A percentile compares a stretch with the other conserved stretches of the same genome.
Evolutionary conservation across 805 yeast species (phyloP).

Genomic region (Clavispora carvajalis): DNA sequence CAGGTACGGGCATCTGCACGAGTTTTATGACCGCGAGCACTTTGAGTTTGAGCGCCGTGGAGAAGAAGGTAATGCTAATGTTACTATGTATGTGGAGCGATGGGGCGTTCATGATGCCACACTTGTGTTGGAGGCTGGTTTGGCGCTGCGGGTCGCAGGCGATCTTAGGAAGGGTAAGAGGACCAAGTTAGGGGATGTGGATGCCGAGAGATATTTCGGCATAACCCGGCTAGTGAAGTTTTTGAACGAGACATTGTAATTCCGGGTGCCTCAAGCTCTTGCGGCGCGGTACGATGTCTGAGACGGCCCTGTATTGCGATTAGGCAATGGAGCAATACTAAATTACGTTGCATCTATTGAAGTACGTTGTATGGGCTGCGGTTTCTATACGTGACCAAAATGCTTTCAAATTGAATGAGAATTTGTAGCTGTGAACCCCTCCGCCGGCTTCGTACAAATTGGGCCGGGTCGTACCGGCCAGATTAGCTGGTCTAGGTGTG

Average conservation of each 20-base stretch:
- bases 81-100: slow-evolving; percentile 14
- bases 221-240: slow-evolving; percentile 10
- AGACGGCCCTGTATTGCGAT: no score
- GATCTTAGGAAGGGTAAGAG: slow-evolving; percentile 5
- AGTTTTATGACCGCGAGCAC: slow-evolving; percentile 12
- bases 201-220: slow-evolving; percentile 10
- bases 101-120: slow-evolving; percentile 16
- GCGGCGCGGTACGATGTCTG: no score
- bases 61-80: slow-evolving; percentile 16
- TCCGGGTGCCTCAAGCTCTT: no score
- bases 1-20: slow-evolving; percentile 24
- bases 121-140: slow-evolving; percentile 12
- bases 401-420: no score
- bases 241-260: slow-evolving; percentile 9
- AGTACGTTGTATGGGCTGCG: no score
- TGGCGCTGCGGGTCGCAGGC: slow-evolving; percentile 2
- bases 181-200: slow-evolving; percentile 9
- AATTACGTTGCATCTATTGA: no score
- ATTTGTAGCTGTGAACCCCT: no score
- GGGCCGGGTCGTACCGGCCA: no score
- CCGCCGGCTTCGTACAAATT: no score
- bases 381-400: no score
- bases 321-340: no score
- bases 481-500: no score
- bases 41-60: slow-evolving; percentile 19